Evolutionary conservation across 225 moss, liverwort and hornwort species (phyloP).

Genomic region (Pleurozium schreberi): DNA sequence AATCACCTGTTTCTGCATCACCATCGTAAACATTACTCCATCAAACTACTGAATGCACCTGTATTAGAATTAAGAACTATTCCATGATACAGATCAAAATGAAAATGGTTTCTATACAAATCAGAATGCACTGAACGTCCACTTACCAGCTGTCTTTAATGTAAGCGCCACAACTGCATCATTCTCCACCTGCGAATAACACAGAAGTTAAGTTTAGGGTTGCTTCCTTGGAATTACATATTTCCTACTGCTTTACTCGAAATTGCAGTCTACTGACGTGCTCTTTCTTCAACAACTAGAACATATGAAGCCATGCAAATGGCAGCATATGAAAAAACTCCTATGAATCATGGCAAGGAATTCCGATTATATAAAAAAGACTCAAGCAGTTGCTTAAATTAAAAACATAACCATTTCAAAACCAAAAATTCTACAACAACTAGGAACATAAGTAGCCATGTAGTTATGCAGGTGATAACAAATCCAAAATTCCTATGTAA

Average conservation of each 20-base stretch:
- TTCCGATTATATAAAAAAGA: not conserved
- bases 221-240: not conserved
- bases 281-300: not conserved
- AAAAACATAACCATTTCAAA: not conserved
- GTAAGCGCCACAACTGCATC: slow-evolving; percentile 56
- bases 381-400: not conserved
- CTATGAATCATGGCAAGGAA: not conserved
- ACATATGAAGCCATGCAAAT: not conserved
- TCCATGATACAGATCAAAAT: not conserved
- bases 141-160: slow-evolving; percentile 37
- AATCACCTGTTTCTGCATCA: slow-evolving; percentile 43
- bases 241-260: not conserved
- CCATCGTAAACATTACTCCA: not conserved
- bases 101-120: not conserved
- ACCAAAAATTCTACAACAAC: not conserved
- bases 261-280: not conserved
- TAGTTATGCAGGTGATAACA: not conserved
- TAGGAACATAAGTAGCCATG: not conserved
- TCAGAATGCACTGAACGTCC: not conserved
- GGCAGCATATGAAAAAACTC: not conserved
- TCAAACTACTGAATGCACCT: not conserved
- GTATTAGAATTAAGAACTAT: not conserved
- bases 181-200: slow-evolving; percentile 41
- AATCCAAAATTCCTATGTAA: not conserved
- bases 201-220: not conserved